Percentiles rank a stretch among this genome's conserved stretches.
phyloP scores from a whole-genome alignment of 805 yeast species.

The Wickerhamiella bombiphila region DNA sequence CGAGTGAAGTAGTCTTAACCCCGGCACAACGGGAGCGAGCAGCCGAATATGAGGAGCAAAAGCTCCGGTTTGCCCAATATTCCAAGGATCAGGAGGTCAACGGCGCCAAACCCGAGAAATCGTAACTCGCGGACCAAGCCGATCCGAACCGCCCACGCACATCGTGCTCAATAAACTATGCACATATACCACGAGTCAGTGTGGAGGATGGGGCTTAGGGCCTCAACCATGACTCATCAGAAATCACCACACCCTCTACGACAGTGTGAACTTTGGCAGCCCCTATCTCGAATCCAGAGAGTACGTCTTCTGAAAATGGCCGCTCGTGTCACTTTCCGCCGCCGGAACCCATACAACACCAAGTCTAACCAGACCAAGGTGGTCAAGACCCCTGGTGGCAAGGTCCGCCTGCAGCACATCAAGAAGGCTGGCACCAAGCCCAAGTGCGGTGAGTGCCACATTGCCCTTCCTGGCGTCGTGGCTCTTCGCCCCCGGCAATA shows the following conservation, averaged over 20 bases:
- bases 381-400: constrained; percentile 99
- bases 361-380: constrained; percentile 98
- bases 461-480: constrained; percentile 71
- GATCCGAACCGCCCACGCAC: no score
- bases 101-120: no score
- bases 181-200: no score
- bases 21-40: constrained; percentile 25
- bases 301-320: constrained; percentile 94
- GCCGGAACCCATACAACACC: constrained; percentile 99
- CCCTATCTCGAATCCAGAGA: no score
- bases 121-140: no score
- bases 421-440: constrained; percentile 73
- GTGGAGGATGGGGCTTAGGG: no score
- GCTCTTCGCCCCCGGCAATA: constrained; percentile 97
- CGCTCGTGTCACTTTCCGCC: constrained; percentile 98
- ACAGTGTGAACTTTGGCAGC: not conserved
- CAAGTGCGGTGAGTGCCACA: constrained; percentile 51
- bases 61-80: constrained; percentile 13
- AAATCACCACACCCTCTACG: not conserved
- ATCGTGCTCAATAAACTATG: no score
- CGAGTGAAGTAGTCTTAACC: constrained; percentile 15
- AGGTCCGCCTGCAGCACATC: constrained; percentile 93
- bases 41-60: constrained; percentile 19
- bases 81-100: constrained; percentile 16
- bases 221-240: not conserved